Conservation (phyloP, 306 rosid species). For the Adenanthera pavonina region DNA sequence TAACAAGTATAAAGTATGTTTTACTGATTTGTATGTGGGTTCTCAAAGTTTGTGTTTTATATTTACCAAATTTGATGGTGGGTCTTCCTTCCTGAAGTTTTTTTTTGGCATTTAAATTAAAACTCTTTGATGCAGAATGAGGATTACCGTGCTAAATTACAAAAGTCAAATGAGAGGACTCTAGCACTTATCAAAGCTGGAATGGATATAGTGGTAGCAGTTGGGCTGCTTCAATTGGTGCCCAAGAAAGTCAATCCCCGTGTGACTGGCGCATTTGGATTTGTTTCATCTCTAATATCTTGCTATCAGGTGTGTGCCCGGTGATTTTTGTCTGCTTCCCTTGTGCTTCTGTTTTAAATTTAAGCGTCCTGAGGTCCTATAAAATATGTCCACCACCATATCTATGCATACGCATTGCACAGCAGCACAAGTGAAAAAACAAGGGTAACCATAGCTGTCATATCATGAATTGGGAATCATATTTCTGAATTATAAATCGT, state of each 20-base stretch:
- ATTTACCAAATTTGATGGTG: neutral
- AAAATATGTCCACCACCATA: neutral
- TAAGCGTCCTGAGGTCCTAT: slow-evolving; percentile 5
- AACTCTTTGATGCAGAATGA: slow-evolving; percentile 65
- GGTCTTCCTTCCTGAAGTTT: neutral
- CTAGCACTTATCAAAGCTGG: slow-evolving; percentile 82
- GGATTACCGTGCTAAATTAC: slow-evolving; percentile 71
- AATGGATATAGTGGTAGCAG: slow-evolving; percentile 84
- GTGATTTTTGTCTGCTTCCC: slow-evolving; percentile 16
- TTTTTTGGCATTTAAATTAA: neutral
- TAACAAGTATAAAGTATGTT: slow-evolving; percentile 77
- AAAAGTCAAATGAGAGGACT: slow-evolving; percentile 80
- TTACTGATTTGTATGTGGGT: neutral
- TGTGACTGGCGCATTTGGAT: slow-evolving; percentile 92
- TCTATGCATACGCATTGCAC: slow-evolving; percentile 1
- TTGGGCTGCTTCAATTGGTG: slow-evolving; percentile 89
- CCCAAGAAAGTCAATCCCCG: slow-evolving; percentile 91
- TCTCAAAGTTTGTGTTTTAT: slow-evolving; percentile 14
- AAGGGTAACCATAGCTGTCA: neutral
- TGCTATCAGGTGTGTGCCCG: slow-evolving; percentile 83
- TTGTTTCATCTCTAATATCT: slow-evolving; percentile 82
- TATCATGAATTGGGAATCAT: neutral
- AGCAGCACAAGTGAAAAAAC: neutral
- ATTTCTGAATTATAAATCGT: neutral
- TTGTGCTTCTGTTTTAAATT: slow-evolving; percentile 33